Conservation (phyloP, 176 grass and related monocot genomes). For the Eremochloa ophiuroides region DNA sequence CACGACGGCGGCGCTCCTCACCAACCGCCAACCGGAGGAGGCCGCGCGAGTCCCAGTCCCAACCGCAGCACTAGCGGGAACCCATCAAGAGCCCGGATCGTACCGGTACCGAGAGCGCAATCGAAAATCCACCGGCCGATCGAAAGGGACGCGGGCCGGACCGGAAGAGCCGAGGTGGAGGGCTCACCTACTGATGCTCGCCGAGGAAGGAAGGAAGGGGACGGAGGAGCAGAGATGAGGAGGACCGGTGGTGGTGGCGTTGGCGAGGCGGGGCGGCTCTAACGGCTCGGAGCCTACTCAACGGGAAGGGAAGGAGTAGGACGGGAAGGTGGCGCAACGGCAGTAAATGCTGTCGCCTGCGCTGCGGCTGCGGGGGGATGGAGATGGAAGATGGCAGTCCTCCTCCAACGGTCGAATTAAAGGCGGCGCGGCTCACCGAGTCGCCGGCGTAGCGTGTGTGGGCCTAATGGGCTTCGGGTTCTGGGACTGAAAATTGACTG, state of each 20-base stretch:
- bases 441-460: neutral
- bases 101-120: neutral
- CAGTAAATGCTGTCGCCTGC: slow-evolving; percentile 10
- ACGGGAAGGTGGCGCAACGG: neutral
- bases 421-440: slow-evolving; percentile 17
- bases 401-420: slow-evolving; percentile 43
- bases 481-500: neutral
- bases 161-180: neutral
- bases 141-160: neutral
- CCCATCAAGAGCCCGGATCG: neutral
- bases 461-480: neutral
- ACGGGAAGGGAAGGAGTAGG: neutral
- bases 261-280: neutral
- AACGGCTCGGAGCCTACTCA: slow-evolving; percentile 6
- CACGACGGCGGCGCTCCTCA: neutral
- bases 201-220: neutral
- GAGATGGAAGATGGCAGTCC: too few species aligned
- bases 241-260: too few species aligned
- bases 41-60: neutral
- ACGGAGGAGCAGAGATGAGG: neutral
- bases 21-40: neutral
- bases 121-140: neutral
- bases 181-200: neutral
- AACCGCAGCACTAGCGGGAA: neutral
- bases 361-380: neutral